A percentile compares a stretch with the other conserved stretches of the same genome.
Conservation (phyloP, 192 early-diverging fungal genomes). For the Coemansia sp. region DNA sequence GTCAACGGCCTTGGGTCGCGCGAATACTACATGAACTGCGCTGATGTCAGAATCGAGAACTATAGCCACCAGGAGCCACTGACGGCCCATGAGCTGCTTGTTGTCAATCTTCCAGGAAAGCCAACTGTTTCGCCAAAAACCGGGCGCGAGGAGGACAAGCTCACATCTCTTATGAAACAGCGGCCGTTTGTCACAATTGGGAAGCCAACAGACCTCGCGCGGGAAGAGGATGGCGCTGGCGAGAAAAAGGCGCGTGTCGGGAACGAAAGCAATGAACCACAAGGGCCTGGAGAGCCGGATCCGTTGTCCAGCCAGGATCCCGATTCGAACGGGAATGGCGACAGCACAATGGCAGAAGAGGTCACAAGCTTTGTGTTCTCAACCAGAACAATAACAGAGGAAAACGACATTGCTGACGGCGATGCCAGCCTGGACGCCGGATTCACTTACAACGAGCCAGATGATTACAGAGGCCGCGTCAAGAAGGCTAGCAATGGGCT, state of each 20-base stretch:
- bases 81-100: conserved; percentile 49
- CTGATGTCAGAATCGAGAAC: conserved; percentile 60
- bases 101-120: conserved; percentile 46
- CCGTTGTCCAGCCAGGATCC: conserved; percentile 21
- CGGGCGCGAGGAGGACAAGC: conserved; percentile 32
- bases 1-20: conserved; percentile 63
- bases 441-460: conserved; percentile 37
- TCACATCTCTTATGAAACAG: conserved; percentile 35
- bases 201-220: conserved; percentile 23
- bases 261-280: conserved; percentile 3
- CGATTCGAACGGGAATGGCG: neutral
- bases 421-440: conserved; percentile 29
- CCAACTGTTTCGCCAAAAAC: conserved; percentile 37
- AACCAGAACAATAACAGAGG: conserved; percentile 32
- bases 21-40: conserved; percentile 69
- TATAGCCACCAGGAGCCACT: conserved; percentile 47
- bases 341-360: conserved; percentile 17
- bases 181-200: conserved; percentile 46
- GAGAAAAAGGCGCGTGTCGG: neutral
- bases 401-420: conserved; percentile 8
- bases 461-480: conserved; percentile 23
- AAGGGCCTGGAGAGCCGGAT: conserved; percentile 17
- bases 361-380: conserved; percentile 42
- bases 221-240: conserved; percentile 7
- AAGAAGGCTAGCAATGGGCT: conserved; percentile 29